Evolutionary conservation across 371 early-diverging fungal genomes (phyloP).

Genomic region (Basidiobolus meristosporus): DNA sequence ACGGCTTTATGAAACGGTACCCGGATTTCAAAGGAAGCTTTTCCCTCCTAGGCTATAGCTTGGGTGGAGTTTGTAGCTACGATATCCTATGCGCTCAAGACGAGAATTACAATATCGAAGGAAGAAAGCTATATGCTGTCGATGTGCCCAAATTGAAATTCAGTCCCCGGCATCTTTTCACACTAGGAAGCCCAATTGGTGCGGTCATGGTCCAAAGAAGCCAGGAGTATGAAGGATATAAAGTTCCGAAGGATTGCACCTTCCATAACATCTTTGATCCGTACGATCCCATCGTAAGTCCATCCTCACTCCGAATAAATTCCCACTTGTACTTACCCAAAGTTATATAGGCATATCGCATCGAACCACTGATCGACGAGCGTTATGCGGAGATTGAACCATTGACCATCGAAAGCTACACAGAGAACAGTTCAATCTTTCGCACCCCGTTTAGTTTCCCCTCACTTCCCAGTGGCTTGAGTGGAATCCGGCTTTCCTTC

Average conservation of each 20-base stretch:
- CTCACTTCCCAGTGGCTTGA: too few species aligned
- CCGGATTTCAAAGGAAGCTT: constrained; percentile 61
- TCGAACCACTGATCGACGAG: constrained; percentile 40
- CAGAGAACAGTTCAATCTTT: too few species aligned
- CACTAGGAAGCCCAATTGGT: constrained; percentile 49
- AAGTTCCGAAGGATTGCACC: constrained; percentile 7
- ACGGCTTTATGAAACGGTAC: constrained; percentile 36
- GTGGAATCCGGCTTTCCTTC: too few species aligned
- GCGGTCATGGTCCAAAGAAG: constrained; percentile 23
- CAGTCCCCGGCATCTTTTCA: constrained; percentile 17
- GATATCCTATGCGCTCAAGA: constrained; percentile 53
- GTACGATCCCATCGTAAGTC: constrained; percentile 15
- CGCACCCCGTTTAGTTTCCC: too few species aligned
- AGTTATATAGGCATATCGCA: constrained; percentile 21
- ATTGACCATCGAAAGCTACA: constrained; percentile 13
- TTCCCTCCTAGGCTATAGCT: constrained; percentile 58
- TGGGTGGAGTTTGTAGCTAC: constrained; percentile 56
- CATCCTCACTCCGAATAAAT: not conserved
- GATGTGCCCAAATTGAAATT: constrained; percentile 12
- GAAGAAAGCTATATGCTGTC: too few species aligned
- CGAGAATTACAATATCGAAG: not conserved
- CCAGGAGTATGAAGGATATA: constrained; percentile 9
- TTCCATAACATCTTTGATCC: constrained; percentile 22
- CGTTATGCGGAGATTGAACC: constrained; percentile 22
- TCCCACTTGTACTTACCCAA: not conserved